phyloP scores from a whole-genome alignment of 805 yeast genomes.

The Yamadazyma sp. region DNA sequence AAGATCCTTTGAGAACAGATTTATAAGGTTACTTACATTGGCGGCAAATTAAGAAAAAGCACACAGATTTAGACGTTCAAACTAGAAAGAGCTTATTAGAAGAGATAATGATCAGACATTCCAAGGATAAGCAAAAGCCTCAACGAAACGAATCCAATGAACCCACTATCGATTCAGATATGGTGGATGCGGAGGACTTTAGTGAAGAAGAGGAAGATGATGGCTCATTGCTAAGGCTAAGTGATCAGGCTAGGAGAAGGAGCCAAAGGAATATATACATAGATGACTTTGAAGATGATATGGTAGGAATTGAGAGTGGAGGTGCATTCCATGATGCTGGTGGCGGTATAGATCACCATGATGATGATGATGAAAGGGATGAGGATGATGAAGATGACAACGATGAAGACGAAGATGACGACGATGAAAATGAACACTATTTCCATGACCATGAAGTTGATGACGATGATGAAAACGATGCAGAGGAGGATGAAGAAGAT shows the following conservation, averaged over 20 bases:
- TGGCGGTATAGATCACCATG: constrained; percentile 16
- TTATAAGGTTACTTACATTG: too few relatives aligned
- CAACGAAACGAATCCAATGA: neutral
- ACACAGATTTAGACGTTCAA: too few relatives aligned
- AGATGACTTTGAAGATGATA: constrained; percentile 4
- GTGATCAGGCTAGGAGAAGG: constrained; percentile 31
- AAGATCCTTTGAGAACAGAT: too few relatives aligned
- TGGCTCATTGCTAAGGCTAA: constrained; percentile 33
- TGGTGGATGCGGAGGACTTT: constrained; percentile 9
- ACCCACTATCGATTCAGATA: constrained; percentile 6
- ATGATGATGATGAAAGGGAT: constrained; percentile 9
- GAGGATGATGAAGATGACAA: constrained; percentile 14
- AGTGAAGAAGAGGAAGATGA: constrained; percentile 19
- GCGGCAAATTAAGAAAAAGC: too few relatives aligned
- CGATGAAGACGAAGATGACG: constrained; percentile 13
- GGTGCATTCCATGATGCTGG: too few relatives aligned
- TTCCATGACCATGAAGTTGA: constrained; percentile 12
- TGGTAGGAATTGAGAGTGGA: constrained; percentile 3
- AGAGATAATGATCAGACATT: neutral
- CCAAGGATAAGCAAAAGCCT: neutral
- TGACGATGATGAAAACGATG: constrained; percentile 9
- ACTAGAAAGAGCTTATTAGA: too few relatives aligned
- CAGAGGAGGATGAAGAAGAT: constrained; percentile 4
- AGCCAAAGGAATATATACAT: constrained; percentile 2
- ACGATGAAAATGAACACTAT: constrained; percentile 19